Evolutionary conservation across 176 grass and related monocot genomes (phyloP), one percentile per base, ranked within the genome.

Genomic region (Saccharum officinarum): DNA sequence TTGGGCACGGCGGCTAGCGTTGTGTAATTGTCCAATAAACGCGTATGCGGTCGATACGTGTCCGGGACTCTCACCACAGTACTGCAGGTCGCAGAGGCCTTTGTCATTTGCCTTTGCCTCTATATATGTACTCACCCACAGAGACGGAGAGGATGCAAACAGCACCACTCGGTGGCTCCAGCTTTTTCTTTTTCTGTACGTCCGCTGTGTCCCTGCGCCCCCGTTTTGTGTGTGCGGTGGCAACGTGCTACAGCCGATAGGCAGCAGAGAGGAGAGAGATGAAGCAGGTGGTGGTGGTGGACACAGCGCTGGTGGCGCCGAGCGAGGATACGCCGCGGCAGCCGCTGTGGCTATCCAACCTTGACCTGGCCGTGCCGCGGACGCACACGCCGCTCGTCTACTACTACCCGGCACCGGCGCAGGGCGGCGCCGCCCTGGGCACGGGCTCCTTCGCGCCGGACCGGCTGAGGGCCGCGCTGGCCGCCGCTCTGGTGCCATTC

Each of bases 341-440:
- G 23, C 34, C 2, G 14, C 69, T 87, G 28, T 81, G 75, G 81
- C 71, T 93, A 11, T 93, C 88, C 23, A 90, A 87, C 61, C 76
- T 90, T 2, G 91, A 93, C 41, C 76, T 84, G 22, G 82, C 86
- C 30, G 75, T 82, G 6, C 42, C 73, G 6, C 22, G 22, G 36
- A 76, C 71, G 69, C 88, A 87, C 87, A 89, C 80, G 17, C 64
- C 80, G 45, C 76, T 74, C 25, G 66, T 93, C 39, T 90, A 85
- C 83, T 73, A 90, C 50, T 93, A 90, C 81, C 25, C 60, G 16
- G 70, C 70, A 3, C 82, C 82, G 14, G 9, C 80, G 79, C 0
- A 11, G 15, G 74, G 71, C 23, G 37, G 10, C 7, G 62, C 37
- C 8, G 62, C 45, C 8, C 64, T 20, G 34, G 13, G n/a, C 8